phyloP scores from a whole-genome alignment of 1,139 yeast species.

The Saccharomyces hybrid region DNA sequence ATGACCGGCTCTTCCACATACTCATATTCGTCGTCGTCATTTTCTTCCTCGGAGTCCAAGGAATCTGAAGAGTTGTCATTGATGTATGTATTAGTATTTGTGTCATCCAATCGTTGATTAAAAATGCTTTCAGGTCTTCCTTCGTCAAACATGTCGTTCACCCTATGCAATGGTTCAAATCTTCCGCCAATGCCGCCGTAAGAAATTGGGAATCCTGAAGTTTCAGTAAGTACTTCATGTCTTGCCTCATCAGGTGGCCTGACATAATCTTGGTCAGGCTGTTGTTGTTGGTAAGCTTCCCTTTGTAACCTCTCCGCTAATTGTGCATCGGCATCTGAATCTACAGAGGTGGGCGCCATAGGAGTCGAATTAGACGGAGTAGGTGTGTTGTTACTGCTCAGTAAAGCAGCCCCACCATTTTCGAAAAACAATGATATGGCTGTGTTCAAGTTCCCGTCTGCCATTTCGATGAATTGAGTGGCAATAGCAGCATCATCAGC shows the following conservation, averaged over 20 bases:
- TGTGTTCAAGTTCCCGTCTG: slow-evolving; percentile 70
- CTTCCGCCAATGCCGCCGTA: slow-evolving; percentile 36
- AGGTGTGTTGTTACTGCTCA: slow-evolving; percentile 10
- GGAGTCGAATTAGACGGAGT: slow-evolving; percentile 7
- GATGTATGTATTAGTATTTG: slow-evolving; percentile 19
- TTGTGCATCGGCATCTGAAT: slow-evolving; percentile 45
- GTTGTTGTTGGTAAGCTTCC: slow-evolving; percentile 47
- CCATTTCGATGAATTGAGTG: slow-evolving; percentile 67
- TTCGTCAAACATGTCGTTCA: slow-evolving; percentile 37
- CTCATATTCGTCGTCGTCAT: slow-evolving; percentile 26
- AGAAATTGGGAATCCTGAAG: slow-evolving; percentile 31
- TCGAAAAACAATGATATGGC: slow-evolving; percentile 87
- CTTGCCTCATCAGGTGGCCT: slow-evolving; percentile 75
- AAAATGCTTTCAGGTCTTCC: slow-evolving; percentile 41
- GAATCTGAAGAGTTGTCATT: slow-evolving; percentile 17
- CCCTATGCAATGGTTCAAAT: slow-evolving; percentile 24
- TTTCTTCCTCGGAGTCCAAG: slow-evolving; percentile 11
- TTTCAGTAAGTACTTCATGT: slow-evolving; percentile 66
- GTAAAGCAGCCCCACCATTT: slow-evolving; percentile 40
- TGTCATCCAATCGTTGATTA: slow-evolving; percentile 38
- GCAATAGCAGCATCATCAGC: slow-evolving; percentile 65
- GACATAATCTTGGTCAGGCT: slow-evolving; percentile 41
- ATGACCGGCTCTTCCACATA: slow-evolving; percentile 31
- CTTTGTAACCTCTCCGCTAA: slow-evolving; percentile 58
- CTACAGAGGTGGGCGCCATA: slow-evolving; percentile 11